Base-by-base conservation (phyloP, 116 monocot genomes). In the Iris pallida region DNA sequence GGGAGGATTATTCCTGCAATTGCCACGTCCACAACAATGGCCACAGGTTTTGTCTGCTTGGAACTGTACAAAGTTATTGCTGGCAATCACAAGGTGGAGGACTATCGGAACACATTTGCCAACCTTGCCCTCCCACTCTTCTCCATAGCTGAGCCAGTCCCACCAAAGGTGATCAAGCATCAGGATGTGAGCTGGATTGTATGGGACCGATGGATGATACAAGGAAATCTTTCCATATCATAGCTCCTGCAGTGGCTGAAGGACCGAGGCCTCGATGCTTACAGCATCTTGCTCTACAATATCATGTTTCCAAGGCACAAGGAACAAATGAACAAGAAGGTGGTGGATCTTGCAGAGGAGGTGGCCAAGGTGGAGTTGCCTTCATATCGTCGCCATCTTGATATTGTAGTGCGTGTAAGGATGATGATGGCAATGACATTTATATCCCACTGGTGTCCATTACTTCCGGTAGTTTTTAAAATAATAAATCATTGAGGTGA, bases 1-100 rank as follows among this genome's bases (percentile, higher is more conserved):
- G 81, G 85, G 8, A 80, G 81, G 60, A 81, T 85, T 70, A 85
- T 81, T 55, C 85, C 85, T 1, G 81, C 81, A 5, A 81, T 81
- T 8, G 85, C 78, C 16, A 85, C 85, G 8, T 81, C 85, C 7
- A 85, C 81, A 0, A 77, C 81, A 10, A 74, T 85, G 85, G 81
- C 85, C 6, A 85, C 85, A 0, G 85, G 85, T 18, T 68, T 85
- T 14, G 78, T 85, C 9, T 85, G 81, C 68, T 78, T 85, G 4
- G 85, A 85, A 47, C 71, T 85, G 55, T 85, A 85, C 71, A 81
- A 85, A 68, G 85, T 78, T 7, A 65, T 81, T 16, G 66, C 74
- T 6, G 81, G 81, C 9, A 59, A 63, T 44, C 81, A 85, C 71
- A 68, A 69, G 55, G 16, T 74, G 4, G 80, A 80, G 64, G 70